Evolutionary conservation across 208 protist species (phyloP).

Genomic region (Trichomonas vaginalis): DNA sequence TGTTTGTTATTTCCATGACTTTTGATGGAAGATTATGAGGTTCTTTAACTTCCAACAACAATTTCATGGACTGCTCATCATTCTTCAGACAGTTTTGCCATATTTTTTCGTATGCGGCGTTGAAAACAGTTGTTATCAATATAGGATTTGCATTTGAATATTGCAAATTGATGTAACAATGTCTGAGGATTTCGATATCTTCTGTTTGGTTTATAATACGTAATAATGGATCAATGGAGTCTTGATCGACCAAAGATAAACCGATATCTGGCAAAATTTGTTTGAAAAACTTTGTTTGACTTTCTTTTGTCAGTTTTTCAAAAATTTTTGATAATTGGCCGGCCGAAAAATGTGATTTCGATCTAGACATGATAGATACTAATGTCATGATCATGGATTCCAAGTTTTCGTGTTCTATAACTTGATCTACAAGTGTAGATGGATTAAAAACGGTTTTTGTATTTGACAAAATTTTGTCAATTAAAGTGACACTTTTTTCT

Average conservation of each 20-base stretch:
- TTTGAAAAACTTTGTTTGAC: background rate
- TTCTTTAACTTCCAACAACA: background rate
- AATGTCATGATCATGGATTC: background rate
- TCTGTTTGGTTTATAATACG: background rate
- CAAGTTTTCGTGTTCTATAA: background rate
- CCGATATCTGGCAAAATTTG: background rate
- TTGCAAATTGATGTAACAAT: background rate
- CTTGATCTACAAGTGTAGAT: background rate
- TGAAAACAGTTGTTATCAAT: background rate
- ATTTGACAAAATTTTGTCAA: background rate
- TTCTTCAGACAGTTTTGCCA: background rate
- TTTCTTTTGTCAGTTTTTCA: background rate
- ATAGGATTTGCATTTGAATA: background rate
- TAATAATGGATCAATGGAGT: background rate
- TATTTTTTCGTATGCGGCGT: background rate
- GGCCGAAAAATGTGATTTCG: background rate
- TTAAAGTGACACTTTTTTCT: background rate
- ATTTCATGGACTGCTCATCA: background rate
- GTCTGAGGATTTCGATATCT: background rate
- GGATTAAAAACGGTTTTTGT: background rate
- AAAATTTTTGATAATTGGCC: background rate
- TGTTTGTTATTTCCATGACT: background rate
- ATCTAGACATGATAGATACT: background rate
- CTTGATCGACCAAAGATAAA: background rate
- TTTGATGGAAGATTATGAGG: background rate